Conservation (phyloP, 78 protist species). For the Pigoraptor vietnamica region DNA sequence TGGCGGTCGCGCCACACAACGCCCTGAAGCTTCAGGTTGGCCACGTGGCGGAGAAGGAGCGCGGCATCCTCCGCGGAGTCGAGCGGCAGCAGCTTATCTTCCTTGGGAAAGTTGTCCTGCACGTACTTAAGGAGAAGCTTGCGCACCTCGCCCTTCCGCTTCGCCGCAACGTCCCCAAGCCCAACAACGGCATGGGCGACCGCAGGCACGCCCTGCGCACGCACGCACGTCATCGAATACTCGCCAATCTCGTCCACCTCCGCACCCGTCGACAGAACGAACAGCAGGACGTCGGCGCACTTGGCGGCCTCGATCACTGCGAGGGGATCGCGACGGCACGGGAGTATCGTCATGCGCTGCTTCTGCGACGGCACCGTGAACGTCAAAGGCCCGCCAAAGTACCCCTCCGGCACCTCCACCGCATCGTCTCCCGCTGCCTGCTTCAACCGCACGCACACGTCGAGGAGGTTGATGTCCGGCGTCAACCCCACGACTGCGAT, state of each 20-base stretch:
- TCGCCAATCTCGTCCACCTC: neutral
- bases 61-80: neutral
- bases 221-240: neutral
- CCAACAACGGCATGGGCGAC: neutral
- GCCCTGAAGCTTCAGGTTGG: neutral
- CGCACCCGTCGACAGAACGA: neutral
- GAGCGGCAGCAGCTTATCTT: neutral
- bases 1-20: slow-evolving; percentile 10
- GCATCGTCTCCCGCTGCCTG: neutral
- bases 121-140: neutral
- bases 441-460: neutral
- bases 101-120: neutral
- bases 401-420: neutral
- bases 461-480: neutral
- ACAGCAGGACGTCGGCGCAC: slow-evolving; percentile 15
- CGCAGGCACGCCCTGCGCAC: slow-evolving; percentile 24
- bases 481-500: neutral
- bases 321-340: neutral
- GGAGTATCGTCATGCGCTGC: neutral
- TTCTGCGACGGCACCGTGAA: neutral
- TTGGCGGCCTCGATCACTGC: neutral
- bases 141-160: neutral
- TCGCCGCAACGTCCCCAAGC: neutral
- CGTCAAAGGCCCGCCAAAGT: neutral
- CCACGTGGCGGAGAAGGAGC: neutral